Percentiles rank a stretch among this genome's conserved stretches.
Evolutionary conservation across 2,329 filamentous ascomycete genomes (phyloP).

Genomic region (Penicillium verrucosum): DNA sequence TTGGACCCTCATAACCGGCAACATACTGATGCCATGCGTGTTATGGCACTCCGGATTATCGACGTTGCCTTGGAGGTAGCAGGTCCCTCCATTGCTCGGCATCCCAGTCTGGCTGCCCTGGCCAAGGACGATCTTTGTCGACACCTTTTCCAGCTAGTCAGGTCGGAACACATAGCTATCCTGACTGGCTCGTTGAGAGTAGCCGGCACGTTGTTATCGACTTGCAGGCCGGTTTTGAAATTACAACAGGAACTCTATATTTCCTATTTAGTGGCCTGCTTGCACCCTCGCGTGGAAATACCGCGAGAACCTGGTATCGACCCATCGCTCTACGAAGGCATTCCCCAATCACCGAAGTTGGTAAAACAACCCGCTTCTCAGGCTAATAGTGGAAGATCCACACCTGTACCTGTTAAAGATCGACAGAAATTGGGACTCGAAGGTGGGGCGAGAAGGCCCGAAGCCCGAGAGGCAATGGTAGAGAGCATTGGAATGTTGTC

Average conservation of each 20-base stretch:
- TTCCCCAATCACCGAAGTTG: constrained; percentile 84
- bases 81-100: constrained; percentile 88
- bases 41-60: constrained; percentile 96
- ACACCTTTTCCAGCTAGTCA: constrained; percentile 91
- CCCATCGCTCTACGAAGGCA: constrained; percentile 84
- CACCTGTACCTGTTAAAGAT: constrained; percentile 87
- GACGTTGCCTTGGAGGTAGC: constrained; percentile 96
- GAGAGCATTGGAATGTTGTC: constrained; percentile 90
- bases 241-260: constrained; percentile 95
- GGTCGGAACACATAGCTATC: constrained; percentile 94
- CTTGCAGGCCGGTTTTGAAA: constrained; percentile 85
- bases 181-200: constrained; percentile 90
- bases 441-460: constrained; percentile 85
- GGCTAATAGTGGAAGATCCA: constrained; percentile 73
- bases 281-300: constrained; percentile 92
- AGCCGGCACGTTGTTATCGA: constrained; percentile 83
- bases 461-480: constrained; percentile 96
- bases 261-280: constrained; percentile 87
- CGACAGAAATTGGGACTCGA: constrained; percentile 89
- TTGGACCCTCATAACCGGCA: constrained; percentile 89
- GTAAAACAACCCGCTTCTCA: constrained; percentile 77
- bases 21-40: constrained; percentile 90
- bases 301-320: constrained; percentile 87
- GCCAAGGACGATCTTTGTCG: constrained; percentile 92
- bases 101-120: constrained; percentile 80